Conservation (phyloP, 176 grass and related monocot species). For the Dendrocalamus sinicus region DNA sequence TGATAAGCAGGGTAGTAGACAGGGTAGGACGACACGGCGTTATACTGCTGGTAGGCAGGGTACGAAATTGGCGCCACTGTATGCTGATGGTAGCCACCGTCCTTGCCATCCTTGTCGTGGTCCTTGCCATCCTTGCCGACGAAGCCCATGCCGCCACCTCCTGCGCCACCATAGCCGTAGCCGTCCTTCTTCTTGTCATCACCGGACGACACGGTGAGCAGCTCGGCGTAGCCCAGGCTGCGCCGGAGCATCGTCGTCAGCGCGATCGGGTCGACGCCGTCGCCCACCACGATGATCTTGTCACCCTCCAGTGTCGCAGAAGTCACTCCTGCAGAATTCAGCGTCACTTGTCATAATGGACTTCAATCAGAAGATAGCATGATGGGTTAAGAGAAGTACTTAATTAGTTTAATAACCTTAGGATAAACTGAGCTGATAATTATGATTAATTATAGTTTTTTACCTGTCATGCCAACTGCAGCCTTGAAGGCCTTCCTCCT, state of each 20-base stretch:
- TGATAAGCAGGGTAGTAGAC: constrained; percentile 49
- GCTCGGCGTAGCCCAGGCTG: constrained; percentile 61
- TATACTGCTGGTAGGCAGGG: constrained; percentile 56
- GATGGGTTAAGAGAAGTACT: no score
- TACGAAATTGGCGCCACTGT: neutral
- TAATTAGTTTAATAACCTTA: neutral
- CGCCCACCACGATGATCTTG: constrained; percentile 57
- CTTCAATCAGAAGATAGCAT: neutral
- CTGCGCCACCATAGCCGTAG: constrained; percentile 20
- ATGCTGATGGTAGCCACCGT: constrained; percentile 15
- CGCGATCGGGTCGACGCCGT: constrained; percentile 60
- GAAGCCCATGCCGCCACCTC: neutral
- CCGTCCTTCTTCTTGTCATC: constrained; percentile 59
- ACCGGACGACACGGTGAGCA: constrained; percentile 58
- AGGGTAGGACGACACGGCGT: constrained; percentile 41
- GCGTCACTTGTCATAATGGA: neutral
- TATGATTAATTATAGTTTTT: neutral
- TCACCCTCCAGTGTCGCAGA: constrained; percentile 64
- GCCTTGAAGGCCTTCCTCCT: constrained; percentile 75
- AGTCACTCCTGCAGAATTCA: constrained; percentile 57
- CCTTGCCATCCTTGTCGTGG: neutral
- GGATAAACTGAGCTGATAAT: neutral
- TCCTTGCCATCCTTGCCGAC: constrained; percentile 20
- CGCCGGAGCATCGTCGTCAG: constrained; percentile 60
- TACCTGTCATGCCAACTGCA: constrained; percentile 68